phyloP scores from a whole-genome alignment of 2,329 filamentous ascomycete genomes.

The Arthroderma sp. region DNA sequence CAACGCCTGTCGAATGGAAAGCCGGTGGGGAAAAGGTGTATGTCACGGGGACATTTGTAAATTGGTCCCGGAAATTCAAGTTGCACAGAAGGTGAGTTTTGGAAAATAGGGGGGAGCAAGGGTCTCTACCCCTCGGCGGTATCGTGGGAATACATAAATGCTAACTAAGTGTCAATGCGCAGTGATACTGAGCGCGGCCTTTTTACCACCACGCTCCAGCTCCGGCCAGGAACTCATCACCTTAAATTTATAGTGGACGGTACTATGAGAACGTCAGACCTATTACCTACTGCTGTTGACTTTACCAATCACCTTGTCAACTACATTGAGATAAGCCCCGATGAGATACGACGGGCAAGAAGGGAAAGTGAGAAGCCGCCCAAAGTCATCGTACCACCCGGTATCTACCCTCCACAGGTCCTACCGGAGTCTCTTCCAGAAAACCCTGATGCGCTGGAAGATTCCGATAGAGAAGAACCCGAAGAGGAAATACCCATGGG shows the following conservation, averaged over 20 bases:
- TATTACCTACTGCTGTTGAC: constrained; percentile 87
- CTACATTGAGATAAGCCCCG: constrained; percentile 76
- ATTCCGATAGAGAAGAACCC: constrained; percentile 32
- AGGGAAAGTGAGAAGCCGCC: constrained; percentile 24
- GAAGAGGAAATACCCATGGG: constrained; percentile 44
- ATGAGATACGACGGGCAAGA: constrained; percentile 41
- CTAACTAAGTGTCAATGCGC: not conserved
- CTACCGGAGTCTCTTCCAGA: constrained; percentile 23
- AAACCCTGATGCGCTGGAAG: constrained; percentile 27
- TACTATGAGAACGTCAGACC: constrained; percentile 77
- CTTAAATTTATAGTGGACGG: constrained; percentile 92
- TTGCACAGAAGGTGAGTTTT: constrained; percentile 67
- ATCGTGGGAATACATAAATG: too few relatives aligned
- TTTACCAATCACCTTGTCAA: constrained; percentile 97
- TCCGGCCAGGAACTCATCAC: constrained; percentile 89
- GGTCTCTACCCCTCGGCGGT: too few relatives aligned
- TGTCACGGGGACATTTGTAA: constrained; percentile 92
- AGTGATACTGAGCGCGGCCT: constrained; percentile 39
- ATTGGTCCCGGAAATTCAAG: constrained; percentile 90
- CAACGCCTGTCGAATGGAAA: constrained; percentile 75
- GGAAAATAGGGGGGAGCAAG: not conserved
- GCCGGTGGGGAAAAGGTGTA: constrained; percentile 78
- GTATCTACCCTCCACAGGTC: constrained; percentile 33
- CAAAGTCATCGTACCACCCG: constrained; percentile 22
- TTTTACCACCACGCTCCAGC: constrained; percentile 64